Evolutionary conservation across 495 filamentous ascomycete genomes (phyloP), one percentile per base, ranked within the genome.

Genomic region (Tetracladium marchalianum): DNA sequence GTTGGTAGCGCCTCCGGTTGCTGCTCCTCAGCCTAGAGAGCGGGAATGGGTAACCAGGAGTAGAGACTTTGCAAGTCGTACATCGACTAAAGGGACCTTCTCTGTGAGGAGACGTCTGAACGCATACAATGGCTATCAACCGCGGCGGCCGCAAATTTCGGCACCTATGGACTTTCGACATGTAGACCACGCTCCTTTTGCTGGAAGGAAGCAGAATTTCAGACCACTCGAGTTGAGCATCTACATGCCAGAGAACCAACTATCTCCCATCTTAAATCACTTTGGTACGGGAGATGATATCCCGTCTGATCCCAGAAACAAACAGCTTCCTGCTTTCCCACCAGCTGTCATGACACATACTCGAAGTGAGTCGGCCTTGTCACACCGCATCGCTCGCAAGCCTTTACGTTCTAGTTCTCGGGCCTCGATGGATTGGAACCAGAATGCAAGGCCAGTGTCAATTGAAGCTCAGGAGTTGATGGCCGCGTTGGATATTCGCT

Each of bases 191-290:
- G 58, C 64, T 24, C 52, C 62, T 24, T 46, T 46, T 19, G 49
- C 45, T 35, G 51, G 62, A 27, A 64, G 59, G 35, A 63, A 63
- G 34, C 53, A 60, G 17, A 62, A 70, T 12, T 87, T 87, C 61
- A 72, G 75, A 32, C 84, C 84, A 10, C 68, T 92, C 33, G 77
- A 90, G 63, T 69, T 93, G 41, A 87, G 76, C 63, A 84, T 93
- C 47, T 80, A 85, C 57, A 59, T 71, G 44, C 74, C 78, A 19
- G 70, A 78, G 22, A 77, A 81, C 56, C 73, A 72, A 37, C 67
- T 93, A 9, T 86, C 87, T 11, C 74, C 78, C 9, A 65, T 76
- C 15, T 52, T 83, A 4, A 74, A 76, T 22, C 63, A 72, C 45
- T 64, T 81, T 60, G 58, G 52, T 12, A 27, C 24, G 4, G 41